A percentile compares a stretch with the other conserved stretches of the same genome.
These are phyloP conservation scores for Candida qinlingensis DNA, from an alignment of 805 yeast species.

Conservation along the genomic window DNA sequence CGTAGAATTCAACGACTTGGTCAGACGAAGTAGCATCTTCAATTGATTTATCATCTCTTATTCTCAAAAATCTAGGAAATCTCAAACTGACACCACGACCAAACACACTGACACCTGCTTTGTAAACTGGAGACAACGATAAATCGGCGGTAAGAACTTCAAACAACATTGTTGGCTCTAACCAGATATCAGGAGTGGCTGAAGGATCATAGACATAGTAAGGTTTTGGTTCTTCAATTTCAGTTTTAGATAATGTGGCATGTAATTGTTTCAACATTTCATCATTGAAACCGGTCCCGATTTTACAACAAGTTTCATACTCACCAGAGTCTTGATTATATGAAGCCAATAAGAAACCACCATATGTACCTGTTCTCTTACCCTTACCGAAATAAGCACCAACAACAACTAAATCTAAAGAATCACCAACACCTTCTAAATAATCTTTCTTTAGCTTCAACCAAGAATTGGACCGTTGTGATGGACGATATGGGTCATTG, in stretches of 20 bases:
- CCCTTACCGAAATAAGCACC: slow-evolving; percentile 95
- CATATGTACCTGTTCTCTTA: slow-evolving; percentile 90
- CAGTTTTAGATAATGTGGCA: slow-evolving; percentile 61
- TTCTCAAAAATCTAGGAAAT: slow-evolving; percentile 79
- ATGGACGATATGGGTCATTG: slow-evolving; percentile 88
- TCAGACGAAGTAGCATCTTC: slow-evolving; percentile 86
- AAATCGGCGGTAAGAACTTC: slow-evolving; percentile 91
- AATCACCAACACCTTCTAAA: slow-evolving; percentile 92
- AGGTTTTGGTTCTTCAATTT: slow-evolving; percentile 55
- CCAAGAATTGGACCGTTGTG: slow-evolving; percentile 94
- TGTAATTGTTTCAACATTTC: slow-evolving; percentile 63
- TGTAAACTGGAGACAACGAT: slow-evolving; percentile 82
- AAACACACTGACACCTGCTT: slow-evolving; percentile 68
- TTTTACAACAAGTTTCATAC: slow-evolving; percentile 91
- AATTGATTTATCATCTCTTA: slow-evolving; percentile 79
- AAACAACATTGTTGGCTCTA: slow-evolving; percentile 78
- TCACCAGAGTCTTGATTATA: slow-evolving; percentile 90
- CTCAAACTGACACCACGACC: slow-evolving; percentile 84
- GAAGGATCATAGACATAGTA: slow-evolving; percentile 65
- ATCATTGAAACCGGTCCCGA: slow-evolving; percentile 95
- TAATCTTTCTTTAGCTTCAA: slow-evolving; percentile 92
- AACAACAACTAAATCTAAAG: slow-evolving; percentile 84
- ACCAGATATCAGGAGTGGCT: slow-evolving; percentile 90
- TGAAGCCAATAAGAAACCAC: slow-evolving; percentile 88
- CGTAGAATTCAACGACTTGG: slow-evolving; percentile 80